Percentiles rank a stretch among this genome's conserved stretches.
Evolutionary conservation across 2,329 filamentous ascomycete genomes (phyloP).

Genomic region (Dryadomyces sulphureus): DNA sequence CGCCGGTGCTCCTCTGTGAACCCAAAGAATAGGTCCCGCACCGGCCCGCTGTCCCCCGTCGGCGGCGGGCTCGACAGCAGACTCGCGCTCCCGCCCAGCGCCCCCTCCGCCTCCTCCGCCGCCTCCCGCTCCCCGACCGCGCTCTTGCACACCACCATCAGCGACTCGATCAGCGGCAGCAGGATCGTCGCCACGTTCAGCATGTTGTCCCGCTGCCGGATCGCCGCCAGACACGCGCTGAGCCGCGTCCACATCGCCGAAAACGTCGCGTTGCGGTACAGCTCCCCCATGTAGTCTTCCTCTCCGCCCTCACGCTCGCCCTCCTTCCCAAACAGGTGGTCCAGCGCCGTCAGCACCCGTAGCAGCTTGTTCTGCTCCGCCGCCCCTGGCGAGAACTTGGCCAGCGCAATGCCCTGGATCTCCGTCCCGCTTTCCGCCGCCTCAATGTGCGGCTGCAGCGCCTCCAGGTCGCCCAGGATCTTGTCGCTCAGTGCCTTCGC

Average conservation of each 20-base stretch:
- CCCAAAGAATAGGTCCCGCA: conserved; percentile 87
- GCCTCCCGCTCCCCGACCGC: background rate
- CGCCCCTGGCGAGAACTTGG: conserved; percentile 90
- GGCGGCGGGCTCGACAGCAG: conserved; percentile 55
- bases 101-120: conserved; percentile 13
- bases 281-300: conserved; percentile 68
- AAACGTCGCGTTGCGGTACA: conserved; percentile 88
- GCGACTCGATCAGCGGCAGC: conserved; percentile 80
- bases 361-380: conserved; percentile 95
- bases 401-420: conserved; percentile 82
- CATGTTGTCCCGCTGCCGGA: conserved; percentile 86
- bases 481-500: conserved; percentile 72
- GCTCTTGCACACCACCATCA: conserved; percentile 99
- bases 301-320: conserved; percentile 38
- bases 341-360: conserved; percentile 80
- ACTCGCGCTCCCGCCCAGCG: background rate
- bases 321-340: conserved; percentile 87
- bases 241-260: conserved; percentile 83
- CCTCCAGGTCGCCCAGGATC: conserved; percentile 71
- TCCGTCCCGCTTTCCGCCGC: conserved; percentile 82
- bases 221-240: conserved; percentile 74
- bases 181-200: conserved; percentile 94
- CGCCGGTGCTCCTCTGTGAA: conserved; percentile 97
- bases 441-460: conserved; percentile 73
- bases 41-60: conserved; percentile 36